Conservation (phyloP, 164 flowering plant genomes). For the Saururus chinensis region DNA sequence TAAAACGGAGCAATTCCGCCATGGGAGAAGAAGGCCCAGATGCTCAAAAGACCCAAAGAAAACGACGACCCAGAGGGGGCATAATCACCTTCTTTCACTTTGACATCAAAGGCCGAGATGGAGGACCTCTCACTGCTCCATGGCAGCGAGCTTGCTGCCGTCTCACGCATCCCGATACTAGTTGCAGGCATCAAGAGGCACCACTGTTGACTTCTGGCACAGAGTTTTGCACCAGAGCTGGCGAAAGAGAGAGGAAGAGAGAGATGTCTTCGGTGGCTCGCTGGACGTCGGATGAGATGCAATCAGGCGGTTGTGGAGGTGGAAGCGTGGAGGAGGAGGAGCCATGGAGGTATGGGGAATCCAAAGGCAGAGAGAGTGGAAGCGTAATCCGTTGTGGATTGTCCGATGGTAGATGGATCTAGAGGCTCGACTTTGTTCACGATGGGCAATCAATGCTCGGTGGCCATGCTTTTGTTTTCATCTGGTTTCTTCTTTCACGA, state of each 20-base stretch:
- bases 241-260: no score
- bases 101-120: constrained; percentile 71
- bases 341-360: not conserved
- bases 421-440: no score
- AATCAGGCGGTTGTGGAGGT: not conserved
- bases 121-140: constrained; percentile 96
- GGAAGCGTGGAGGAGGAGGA: not conserved
- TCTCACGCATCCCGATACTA: constrained; percentile 9
- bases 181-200: no score
- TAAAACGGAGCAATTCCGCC: no score
- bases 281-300: not conserved
- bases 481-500: no score
- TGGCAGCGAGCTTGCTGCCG: constrained; percentile 64
- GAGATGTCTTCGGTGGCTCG: no score
- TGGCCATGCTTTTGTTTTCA: no score
- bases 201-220: no score
- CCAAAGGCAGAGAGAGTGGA: not conserved
- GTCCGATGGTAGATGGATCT: not conserved
- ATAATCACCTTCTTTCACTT: constrained; percentile 66
- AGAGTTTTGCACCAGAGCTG: no score
- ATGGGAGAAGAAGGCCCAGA: not conserved
- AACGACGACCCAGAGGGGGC: no score
- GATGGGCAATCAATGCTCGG: no score
- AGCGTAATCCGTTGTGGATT: not conserved
- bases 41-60: no score